Conservation (phyloP, 2,329 filamentous ascomycete species). For the Penicillium sp. region DNA sequence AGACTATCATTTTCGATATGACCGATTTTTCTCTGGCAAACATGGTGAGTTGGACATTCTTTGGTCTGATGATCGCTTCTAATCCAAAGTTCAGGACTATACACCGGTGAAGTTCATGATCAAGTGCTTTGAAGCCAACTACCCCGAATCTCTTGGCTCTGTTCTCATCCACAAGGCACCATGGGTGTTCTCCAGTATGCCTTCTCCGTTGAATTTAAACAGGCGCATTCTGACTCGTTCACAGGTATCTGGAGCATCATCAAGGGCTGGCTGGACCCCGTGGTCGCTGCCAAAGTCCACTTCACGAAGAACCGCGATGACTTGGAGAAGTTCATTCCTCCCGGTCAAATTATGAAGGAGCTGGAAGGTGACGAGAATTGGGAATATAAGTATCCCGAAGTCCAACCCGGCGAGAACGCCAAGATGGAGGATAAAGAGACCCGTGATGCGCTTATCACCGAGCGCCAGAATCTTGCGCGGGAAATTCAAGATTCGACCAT, state of each 20-base stretch:
- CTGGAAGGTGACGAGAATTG: constrained; percentile 82
- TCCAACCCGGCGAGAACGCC: constrained; percentile 67
- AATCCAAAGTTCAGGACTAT: constrained; percentile 59
- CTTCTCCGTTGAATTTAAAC: neutral
- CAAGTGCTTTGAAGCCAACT: constrained; percentile 98
- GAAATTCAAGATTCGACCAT: constrained; percentile 69
- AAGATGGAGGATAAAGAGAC: constrained; percentile 62
- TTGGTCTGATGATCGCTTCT: neutral
- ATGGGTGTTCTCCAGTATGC: constrained; percentile 87
- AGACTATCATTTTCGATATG: constrained; percentile 96
- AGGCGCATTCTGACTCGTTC: neutral
- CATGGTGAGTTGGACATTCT: constrained; percentile 57
- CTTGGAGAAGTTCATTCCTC: constrained; percentile 68
- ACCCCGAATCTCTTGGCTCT: constrained; percentile 82
- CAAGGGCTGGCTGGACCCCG: constrained; percentile 90
- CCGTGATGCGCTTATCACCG: constrained; percentile 57
- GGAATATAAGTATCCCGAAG: constrained; percentile 76
- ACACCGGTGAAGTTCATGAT: constrained; percentile 98
- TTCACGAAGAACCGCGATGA: constrained; percentile 81
- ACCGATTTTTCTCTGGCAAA: constrained; percentile 88
- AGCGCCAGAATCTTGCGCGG: constrained; percentile 60
- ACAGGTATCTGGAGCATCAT: constrained; percentile 93
- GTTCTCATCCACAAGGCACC: constrained; percentile 94
- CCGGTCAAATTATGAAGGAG: constrained; percentile 67
- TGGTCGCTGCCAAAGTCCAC: constrained; percentile 88